Evolutionary conservation across 177 flowering plant species (phyloP).

Genomic region (Vitis hybrid): DNA sequence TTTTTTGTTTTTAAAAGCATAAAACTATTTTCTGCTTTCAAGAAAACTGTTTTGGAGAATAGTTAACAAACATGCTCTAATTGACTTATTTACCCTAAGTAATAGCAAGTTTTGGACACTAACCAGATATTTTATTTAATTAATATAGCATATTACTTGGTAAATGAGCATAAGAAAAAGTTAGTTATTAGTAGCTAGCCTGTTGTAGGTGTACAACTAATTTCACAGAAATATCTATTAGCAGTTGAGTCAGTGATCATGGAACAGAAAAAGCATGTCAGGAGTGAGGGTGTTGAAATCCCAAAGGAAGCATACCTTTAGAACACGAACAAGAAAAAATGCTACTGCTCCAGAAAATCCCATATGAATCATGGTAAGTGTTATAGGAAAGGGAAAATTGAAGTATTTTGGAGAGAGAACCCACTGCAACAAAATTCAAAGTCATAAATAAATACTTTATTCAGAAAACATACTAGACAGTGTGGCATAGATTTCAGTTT

Average conservation of each 20-base stretch:
- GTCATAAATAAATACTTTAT: background rate
- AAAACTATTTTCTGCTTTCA: no score
- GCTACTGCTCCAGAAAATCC: constrained; percentile 89
- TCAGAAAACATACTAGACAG: background rate
- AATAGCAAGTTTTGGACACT: no score
- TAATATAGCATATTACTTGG: background rate
- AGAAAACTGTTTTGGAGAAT: no score
- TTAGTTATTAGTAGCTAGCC: background rate
- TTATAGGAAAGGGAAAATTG: constrained; percentile 90
- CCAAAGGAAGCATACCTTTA: constrained; percentile 61
- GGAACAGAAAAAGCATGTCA: background rate
- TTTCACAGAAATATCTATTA: background rate
- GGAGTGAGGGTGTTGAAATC: background rate
- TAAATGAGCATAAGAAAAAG: background rate
- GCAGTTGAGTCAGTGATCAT: background rate
- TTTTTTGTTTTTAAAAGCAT: no score
- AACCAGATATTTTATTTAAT: background rate
- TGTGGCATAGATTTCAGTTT: background rate
- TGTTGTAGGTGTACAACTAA: background rate
- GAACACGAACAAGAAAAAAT: constrained; percentile 79
- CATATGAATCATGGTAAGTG: constrained; percentile 99
- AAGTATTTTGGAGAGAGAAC: constrained; percentile 96
- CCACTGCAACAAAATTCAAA: constrained; percentile 68
- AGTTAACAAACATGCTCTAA: no score
- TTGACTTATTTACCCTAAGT: no score